phyloP scores from a whole-genome alignment of 2,329 filamentous ascomycete species.

The Trichoderma sp. region DNA sequence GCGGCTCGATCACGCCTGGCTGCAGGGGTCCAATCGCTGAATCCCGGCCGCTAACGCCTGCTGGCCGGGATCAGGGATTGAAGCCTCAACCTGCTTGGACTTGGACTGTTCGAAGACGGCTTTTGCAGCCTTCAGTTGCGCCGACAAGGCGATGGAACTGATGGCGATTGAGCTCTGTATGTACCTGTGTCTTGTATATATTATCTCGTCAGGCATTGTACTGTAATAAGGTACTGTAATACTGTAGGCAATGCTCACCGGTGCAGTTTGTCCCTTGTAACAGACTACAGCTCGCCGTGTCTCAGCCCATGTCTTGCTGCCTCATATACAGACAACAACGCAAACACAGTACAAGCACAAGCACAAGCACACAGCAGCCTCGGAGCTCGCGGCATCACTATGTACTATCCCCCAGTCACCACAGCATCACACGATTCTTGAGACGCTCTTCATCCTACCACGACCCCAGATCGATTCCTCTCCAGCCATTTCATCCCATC shows the following conservation, averaged over 20 bases:
- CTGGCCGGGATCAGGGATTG: slow-evolving; percentile 14
- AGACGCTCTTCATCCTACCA: slow-evolving; percentile 15
- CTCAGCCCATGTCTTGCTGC: no score
- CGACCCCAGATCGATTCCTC: not conserved
- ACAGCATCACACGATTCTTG: slow-evolving; percentile 11
- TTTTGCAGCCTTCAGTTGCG: not conserved
- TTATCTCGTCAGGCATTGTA: no score
- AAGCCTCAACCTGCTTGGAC: slow-evolving; percentile 2
- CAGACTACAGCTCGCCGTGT: no score
- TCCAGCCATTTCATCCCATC: not conserved
- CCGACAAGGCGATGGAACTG: not conserved
- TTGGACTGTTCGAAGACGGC: not conserved
- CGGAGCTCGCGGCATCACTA: not conserved
- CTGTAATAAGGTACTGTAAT: no score
- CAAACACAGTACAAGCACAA: no score
- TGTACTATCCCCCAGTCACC: not conserved
- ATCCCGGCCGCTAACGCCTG: slow-evolving; percentile 31
- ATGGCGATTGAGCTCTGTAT: no score
- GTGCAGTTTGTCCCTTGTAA: no score
- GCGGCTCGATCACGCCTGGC: slow-evolving; percentile 39
- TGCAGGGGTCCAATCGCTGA: slow-evolving; percentile 44
- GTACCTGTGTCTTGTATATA: no score
- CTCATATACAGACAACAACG: no score
- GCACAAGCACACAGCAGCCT: no score
- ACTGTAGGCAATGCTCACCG: no score